Evolutionary conservation across 331 rosid genomes (phyloP), one percentile per base, ranked within the genome.

Genomic region (Cucumis variabilis): DNA sequence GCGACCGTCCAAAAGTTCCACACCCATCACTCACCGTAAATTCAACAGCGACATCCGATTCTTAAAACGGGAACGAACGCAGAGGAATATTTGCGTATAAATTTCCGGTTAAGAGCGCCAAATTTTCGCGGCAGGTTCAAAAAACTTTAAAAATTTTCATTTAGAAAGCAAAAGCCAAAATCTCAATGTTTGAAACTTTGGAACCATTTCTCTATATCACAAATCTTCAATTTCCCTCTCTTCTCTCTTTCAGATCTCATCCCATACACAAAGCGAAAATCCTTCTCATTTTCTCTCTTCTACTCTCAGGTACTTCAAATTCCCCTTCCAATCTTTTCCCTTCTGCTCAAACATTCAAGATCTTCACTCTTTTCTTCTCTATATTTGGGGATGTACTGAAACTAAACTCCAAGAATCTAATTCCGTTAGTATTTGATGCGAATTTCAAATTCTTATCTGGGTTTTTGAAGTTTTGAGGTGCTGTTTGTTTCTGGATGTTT

Each of bases 401-500:
- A 17, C 44, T 51, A 17, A 50, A 2, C 0, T 53, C 19, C 50
- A 21, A 20, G 27, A 23, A 81, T 11, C 69, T 53, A 60, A 17
- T 81, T 60, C 68, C 17, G 85, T 81, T 81, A 53, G 84, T 79
- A 53, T 51, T 17, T 30, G 70, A 58, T 81, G 9, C 17, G 53
- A 33, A 28, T 82, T 60, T 58, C 11, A 82, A 19, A 15, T 28
- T 28, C 2, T 82, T 19, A 20, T 82, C 85, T 37, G 25, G 70
- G 11, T 80, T 80, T 80, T 80, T 1, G 1, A 17, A 53, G 50
- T 80, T 80, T 13, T 28, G 68, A 17, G 23, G 50, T 60, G 11
- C 72, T 30, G 66, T 81, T 81, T 58, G 69, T 55, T 16, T 63
- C 71, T 58, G 88, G 27, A 85, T 77, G 85, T 87, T 86, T 83